Evolutionary conservation across 2,329 filamentous ascomycete species (phyloP).

Genomic region (Phoma sp.): DNA sequence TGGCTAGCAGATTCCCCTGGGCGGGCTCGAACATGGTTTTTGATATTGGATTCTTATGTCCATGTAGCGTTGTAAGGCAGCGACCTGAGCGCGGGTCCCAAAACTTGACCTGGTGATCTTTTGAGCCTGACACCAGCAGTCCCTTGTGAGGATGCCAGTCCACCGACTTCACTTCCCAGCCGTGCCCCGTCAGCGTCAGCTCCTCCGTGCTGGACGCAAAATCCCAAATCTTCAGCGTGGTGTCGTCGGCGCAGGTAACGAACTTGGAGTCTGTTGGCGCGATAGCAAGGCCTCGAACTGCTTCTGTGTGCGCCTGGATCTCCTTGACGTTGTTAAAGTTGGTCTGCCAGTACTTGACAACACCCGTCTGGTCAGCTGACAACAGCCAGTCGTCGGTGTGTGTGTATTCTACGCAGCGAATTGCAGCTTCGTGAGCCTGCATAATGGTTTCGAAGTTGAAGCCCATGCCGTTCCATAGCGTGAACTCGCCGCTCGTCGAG

Average conservation of each 20-base stretch:
- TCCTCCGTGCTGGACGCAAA: slow-evolving; percentile 88
- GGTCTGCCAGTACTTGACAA: slow-evolving; percentile 98
- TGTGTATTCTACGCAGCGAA: slow-evolving; percentile 83
- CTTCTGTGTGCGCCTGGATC: slow-evolving; percentile 87
- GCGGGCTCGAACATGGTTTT: slow-evolving; percentile 89
- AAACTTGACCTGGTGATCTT: slow-evolving; percentile 95
- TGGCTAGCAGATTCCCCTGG: slow-evolving; percentile 83
- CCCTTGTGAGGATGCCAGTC: slow-evolving; percentile 98
- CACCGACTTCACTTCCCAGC: slow-evolving; percentile 96
- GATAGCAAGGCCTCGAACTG: slow-evolving; percentile 90
- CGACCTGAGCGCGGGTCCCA: slow-evolving; percentile 95
- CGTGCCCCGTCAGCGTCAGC: slow-evolving; percentile 85
- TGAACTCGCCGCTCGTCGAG: slow-evolving; percentile 96
- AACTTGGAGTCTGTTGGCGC: slow-evolving; percentile 95
- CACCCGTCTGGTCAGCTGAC: slow-evolving; percentile 91
- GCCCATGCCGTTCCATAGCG: slow-evolving; percentile 96
- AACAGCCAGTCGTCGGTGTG: slow-evolving; percentile 97
- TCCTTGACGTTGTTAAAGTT: slow-evolving; percentile 99
- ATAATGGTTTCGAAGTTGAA: slow-evolving; percentile 99
- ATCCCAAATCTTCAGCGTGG: slow-evolving; percentile 92
- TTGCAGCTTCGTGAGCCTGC: slow-evolving; percentile 91
- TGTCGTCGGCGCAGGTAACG: slow-evolving; percentile 93
- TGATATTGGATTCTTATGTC: slow-evolving; percentile 96
- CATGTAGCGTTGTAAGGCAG: slow-evolving; percentile 91
- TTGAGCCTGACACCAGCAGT: slow-evolving; percentile 91